Base-by-base conservation (phyloP, 495 filamentous ascomycete genomes). In the Jackrogersella minutella region DNA sequence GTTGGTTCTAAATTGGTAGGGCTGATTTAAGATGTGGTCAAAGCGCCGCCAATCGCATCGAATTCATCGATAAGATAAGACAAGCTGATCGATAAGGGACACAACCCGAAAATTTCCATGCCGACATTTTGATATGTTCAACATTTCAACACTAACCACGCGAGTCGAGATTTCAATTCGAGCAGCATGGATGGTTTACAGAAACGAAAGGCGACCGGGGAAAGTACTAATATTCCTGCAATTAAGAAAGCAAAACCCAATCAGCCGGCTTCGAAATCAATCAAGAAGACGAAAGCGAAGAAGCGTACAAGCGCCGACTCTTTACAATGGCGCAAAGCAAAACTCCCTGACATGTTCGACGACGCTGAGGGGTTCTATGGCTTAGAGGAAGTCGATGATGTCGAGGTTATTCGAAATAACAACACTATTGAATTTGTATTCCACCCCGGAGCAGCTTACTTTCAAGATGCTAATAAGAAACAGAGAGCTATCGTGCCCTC, bases 331-430 rank as follows among this genome's bases (percentile, higher is more conserved):
- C 88, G 87, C 65, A 84, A 88, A 59, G 93, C 97, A 13, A 75
- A 87, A 19, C 82, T 97, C 53, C 93, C 93, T 4, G 93, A 97
- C 73, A 88, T 89, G 66, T 82, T 97, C 62, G 91, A 95, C 39
- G 91, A 98, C 81, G 91, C 90, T n/a, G 92, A 93, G 65, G 95
- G 96, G 0, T 97, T 99, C 76, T 96, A 88, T 76, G 94, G 95
- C 0, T 74, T 99, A 36, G 94, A 99, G 65, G 95, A 98, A 70
- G 87, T 97, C 43, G 91, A 96, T 6, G 92, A 90, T 40, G 91
- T 98, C 0, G 92, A 97, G 26, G 81, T 99, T 16, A 78, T 96
- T 28, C 82, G 80, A 36, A 82, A 88, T 3, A 68, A 77, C 14
- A 69, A 70, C 13, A 82, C 73, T 5, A 80, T 89, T 14, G 79